Evolutionary conservation across 169 alveolate genomes (phyloP).

Genomic region (Plasmodium ovale): DNA sequence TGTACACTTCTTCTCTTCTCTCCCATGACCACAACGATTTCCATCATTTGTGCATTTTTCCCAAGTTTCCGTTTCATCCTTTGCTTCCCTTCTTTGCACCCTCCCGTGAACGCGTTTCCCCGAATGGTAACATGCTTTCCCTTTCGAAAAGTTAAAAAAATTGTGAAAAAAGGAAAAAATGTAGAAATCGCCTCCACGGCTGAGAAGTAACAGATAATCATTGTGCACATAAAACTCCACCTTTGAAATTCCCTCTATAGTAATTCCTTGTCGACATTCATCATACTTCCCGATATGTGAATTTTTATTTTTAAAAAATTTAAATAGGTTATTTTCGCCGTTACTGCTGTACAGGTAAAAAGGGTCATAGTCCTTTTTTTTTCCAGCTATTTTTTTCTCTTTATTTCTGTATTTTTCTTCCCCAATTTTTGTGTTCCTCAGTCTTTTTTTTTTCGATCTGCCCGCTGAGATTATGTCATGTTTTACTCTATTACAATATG

Average conservation of each 20-base stretch:
- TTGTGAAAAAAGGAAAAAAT: constrained; percentile 72
- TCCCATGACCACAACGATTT: not conserved
- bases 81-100: not conserved
- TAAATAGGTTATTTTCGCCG: constrained; percentile 35
- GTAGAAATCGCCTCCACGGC: constrained; percentile 33
- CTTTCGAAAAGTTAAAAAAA: constrained; percentile 54
- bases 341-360: constrained; percentile 38
- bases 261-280: constrained; percentile 20
- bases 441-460: not conserved
- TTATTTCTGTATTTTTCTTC: not conserved
- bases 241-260: constrained; percentile 49
- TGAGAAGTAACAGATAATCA: constrained; percentile 56
- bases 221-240: constrained; percentile 58
- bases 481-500: constrained; percentile 13
- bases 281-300: not conserved
- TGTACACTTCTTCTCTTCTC: constrained; percentile 5
- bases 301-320: constrained; percentile 33
- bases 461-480: not conserved
- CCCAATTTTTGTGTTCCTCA: not conserved
- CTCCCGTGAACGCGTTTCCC: constrained; percentile 42
- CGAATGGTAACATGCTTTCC: constrained; percentile 39
- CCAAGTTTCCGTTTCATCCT: not conserved
- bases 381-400: not conserved
- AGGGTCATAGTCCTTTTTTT: not conserved
- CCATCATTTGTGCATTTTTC: not conserved